Conservation (phyloP, 257 asterid genomes). For the Solanum pennellii region DNA sequence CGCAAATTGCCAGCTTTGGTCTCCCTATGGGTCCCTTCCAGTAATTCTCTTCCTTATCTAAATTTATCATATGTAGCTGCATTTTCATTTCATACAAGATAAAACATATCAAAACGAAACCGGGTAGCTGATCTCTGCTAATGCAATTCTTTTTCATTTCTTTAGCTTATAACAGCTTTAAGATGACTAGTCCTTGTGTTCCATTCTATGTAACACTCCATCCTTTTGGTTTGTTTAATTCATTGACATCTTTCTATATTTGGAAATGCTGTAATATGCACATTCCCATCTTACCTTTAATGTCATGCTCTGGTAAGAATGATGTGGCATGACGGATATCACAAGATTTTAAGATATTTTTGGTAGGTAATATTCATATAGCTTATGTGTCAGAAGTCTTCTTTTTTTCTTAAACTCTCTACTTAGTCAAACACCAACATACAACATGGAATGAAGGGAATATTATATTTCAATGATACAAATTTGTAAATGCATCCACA, state of each 20-base stretch:
- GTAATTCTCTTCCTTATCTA: slow-evolving; percentile 41
- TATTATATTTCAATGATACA: not conserved
- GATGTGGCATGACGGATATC: not conserved
- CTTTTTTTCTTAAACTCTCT: not conserved
- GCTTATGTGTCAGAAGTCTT: not conserved
- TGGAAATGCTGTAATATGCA: not conserved
- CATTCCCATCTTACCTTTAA: not conserved
- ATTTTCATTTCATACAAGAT: not conserved
- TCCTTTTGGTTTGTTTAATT: not conserved
- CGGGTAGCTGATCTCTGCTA: not conserved
- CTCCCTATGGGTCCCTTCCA: slow-evolving; percentile 96
- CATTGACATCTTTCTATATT: not conserved
- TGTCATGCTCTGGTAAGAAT: not conserved
- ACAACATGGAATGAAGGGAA: not conserved
- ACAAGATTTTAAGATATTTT: not conserved
- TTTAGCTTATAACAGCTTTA: not conserved
- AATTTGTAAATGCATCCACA: not conserved
- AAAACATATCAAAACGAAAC: not conserved
- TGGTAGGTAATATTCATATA: not conserved
- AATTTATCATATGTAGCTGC: not conserved
- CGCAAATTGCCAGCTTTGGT: slow-evolving; percentile 65
- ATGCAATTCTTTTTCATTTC: not conserved
- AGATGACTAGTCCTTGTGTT: not conserved
- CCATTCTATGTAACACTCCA: not conserved
- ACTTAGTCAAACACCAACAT: not conserved